Evolutionary conservation across 192 early-diverging fungal species (phyloP).

Genomic region (Glomus cerebriforme): DNA sequence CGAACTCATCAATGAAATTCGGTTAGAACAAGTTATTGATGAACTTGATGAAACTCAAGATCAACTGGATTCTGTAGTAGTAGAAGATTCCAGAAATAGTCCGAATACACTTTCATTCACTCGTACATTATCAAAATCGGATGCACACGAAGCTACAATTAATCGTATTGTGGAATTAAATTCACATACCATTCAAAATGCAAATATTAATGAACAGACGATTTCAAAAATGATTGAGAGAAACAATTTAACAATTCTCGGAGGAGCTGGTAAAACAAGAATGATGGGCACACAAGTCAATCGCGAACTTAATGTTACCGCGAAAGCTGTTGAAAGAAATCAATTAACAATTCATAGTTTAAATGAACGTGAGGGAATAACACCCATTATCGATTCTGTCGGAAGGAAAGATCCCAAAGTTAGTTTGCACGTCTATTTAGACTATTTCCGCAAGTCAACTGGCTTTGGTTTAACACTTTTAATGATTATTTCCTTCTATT

Average conservation of each 20-base stretch:
- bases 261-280: constrained; percentile 45
- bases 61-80: constrained; percentile 28
- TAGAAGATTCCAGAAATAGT: not conserved
- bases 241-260: constrained; percentile 61
- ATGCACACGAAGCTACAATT: constrained; percentile 51
- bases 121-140: not conserved
- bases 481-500: constrained; percentile 54
- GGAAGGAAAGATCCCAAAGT: constrained; percentile 37
- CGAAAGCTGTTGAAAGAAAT: constrained; percentile 68
- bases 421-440: constrained; percentile 39
- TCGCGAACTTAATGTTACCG: constrained; percentile 56
- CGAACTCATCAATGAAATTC: constrained; percentile 45
- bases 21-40: constrained; percentile 35
- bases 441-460: constrained; percentile 46
- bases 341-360: constrained; percentile 72
- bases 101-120: not conserved
- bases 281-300: constrained; percentile 38
- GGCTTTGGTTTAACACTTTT: constrained; percentile 53
- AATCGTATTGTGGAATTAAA: constrained; percentile 56
- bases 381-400: constrained; percentile 28
- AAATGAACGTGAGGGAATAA: constrained; percentile 47
- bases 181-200: constrained; percentile 54
- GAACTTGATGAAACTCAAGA: constrained; percentile 41
- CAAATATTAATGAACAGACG: constrained; percentile 66
- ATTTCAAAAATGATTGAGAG: constrained; percentile 75